These are phyloP conservation scores for Saccharomycopsis crataegensis DNA, from an alignment of 1,139 yeast genomes.

Conservation along the genomic window DNA sequence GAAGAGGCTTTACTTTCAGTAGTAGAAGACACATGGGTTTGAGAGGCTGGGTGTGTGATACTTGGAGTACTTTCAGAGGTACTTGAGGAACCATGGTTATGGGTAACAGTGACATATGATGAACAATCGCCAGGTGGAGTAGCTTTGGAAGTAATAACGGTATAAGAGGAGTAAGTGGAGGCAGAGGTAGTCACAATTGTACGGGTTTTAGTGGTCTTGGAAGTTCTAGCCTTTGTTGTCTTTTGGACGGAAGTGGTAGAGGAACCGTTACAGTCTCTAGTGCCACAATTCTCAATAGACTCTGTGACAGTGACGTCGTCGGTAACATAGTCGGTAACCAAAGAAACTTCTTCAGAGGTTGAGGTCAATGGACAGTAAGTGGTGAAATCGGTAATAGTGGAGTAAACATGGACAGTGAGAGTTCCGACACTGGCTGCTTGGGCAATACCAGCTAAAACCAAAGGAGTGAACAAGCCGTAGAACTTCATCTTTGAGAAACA, in stretches of 20 bases:
- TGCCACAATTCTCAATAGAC: conserved; percentile 8
- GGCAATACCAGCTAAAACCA: neutral
- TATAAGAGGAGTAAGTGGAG: neutral
- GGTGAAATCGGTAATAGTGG: conserved; percentile 1
- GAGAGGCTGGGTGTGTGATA: neutral
- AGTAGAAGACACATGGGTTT: neutral
- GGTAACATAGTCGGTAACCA: conserved; percentile 1
- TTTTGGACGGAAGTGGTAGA: neutral
- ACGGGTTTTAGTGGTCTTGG: neutral
- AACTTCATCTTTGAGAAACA: neutral
- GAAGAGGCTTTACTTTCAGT: conserved; percentile 4
- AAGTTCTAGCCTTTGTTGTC: neutral
- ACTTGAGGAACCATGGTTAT: neutral
- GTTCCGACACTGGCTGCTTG: neutral
- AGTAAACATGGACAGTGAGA: conserved; percentile 1
- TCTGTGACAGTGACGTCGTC: conserved; percentile 3
- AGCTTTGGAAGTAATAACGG: neutral
- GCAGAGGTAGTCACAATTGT: neutral
- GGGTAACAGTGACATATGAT: neutral
- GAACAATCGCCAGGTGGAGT: neutral
- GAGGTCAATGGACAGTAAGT: conserved; percentile 8
- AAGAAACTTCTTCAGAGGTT: neutral
- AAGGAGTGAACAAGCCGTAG: neutral
- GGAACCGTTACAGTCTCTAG: neutral
- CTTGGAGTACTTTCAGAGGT: neutral